phyloP scores from a whole-genome alignment of 108 stramenopile genomes.

The Cylindrotheca fusiformis region DNA sequence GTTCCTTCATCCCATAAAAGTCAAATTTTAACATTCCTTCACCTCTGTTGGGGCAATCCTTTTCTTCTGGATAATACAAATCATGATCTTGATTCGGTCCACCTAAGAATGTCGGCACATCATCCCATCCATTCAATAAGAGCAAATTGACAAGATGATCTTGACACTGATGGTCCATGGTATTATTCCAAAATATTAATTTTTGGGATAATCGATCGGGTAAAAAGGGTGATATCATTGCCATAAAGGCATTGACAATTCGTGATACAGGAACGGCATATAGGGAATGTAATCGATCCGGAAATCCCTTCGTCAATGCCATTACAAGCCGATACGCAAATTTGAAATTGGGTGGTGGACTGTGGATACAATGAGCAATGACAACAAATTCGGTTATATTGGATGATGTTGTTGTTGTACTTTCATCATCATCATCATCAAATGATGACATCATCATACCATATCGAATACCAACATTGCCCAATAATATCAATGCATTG shows the following conservation, averaged over 20 bases:
- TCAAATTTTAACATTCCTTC: background rate
- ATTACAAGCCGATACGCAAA: background rate
- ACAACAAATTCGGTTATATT: background rate
- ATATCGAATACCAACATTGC: slow-evolving; percentile 44
- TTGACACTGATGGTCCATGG: slow-evolving; percentile 7
- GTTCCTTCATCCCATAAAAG: slow-evolving; percentile 7
- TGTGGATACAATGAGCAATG: too few species aligned
- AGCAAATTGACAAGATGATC: slow-evolving; percentile 23
- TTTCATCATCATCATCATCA: background rate
- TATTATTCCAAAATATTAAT: slow-evolving; percentile 37
- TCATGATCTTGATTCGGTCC: slow-evolving; percentile 48
- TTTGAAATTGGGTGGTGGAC: too few species aligned
- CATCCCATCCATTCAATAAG: slow-evolving; percentile 47
- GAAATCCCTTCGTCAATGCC: slow-evolving; percentile 45
- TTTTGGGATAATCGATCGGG: slow-evolving; percentile 46
- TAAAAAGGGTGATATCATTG: slow-evolving; percentile 50
- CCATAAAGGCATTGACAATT: slow-evolving; percentile 50
- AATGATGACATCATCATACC: background rate
- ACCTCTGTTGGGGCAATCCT: background rate
- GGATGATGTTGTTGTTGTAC: background rate
- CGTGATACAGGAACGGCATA: slow-evolving; percentile 14
- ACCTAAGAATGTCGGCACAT: slow-evolving; percentile 57
- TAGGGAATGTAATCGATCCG: slow-evolving; percentile 48
- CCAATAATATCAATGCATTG: slow-evolving; percentile 45
- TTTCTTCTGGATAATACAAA: slow-evolving; percentile 43